Conservation (phyloP, 768 basidiomycete species). For the Tulasnella sp. region DNA sequence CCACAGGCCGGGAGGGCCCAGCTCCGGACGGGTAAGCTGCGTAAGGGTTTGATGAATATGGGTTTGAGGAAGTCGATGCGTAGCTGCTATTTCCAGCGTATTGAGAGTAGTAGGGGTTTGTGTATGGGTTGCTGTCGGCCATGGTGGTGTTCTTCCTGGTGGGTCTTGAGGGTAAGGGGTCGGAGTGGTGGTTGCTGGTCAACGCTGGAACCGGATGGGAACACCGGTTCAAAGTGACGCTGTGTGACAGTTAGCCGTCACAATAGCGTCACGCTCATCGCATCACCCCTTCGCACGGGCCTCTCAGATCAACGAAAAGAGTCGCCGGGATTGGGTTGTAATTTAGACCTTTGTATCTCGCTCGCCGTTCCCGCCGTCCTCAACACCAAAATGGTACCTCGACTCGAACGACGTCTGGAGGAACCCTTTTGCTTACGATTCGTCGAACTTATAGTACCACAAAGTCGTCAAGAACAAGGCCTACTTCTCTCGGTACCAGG, state of each 20-base stretch:
- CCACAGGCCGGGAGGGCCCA: slow-evolving; percentile 12
- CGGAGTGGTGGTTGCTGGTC: slow-evolving; percentile 6
- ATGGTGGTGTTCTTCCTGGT: neutral
- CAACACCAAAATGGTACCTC: slow-evolving; percentile 21
- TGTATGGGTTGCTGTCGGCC: slow-evolving; percentile 33
- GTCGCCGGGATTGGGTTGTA: slow-evolving; percentile 3
- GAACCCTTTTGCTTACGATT: neutral
- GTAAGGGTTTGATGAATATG: slow-evolving; percentile 33
- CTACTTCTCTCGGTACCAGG: slow-evolving; percentile 98
- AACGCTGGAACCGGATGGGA: slow-evolving; percentile 10
- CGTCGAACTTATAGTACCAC: slow-evolving; percentile 61
- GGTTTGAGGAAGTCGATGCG: slow-evolving; percentile 28
- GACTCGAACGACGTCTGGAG: too few relatives aligned
- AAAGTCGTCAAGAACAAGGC: slow-evolving; percentile 95
- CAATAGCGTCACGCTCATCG: neutral
- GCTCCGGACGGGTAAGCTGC: slow-evolving; percentile 19
- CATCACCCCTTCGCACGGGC: slow-evolving; percentile 20
- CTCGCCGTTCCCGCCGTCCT: slow-evolving; percentile 18
- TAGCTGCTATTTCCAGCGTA: slow-evolving; percentile 42
- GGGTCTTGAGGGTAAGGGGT: neutral
- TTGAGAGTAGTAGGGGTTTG: slow-evolving; percentile 37
- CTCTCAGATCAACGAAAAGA: slow-evolving; percentile 30
- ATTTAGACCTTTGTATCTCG: slow-evolving; percentile 28
- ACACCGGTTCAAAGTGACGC: neutral
- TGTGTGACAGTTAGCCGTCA: neutral